A percentile compares a stretch with the other conserved stretches of the same genome.
Evolutionary conservation across 2,329 filamentous ascomycete genomes (phyloP).

Genomic region (Colletotrichum nymphaeae): DNA sequence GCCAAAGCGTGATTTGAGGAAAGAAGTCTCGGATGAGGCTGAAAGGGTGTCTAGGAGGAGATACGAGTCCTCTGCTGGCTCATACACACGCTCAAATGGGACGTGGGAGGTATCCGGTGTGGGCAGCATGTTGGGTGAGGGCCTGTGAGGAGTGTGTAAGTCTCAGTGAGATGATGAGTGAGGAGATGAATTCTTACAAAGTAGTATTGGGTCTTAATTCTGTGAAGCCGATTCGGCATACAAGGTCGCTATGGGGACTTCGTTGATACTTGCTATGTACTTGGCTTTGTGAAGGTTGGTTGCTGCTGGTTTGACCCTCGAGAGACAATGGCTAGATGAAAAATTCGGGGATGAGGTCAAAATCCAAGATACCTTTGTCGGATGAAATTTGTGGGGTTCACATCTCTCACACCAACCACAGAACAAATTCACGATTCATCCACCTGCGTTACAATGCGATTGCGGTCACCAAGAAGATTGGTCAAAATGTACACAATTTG

Average conservation of each 20-base stretch:
- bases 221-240: no score
- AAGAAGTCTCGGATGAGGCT: constrained; percentile 73
- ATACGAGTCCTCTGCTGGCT: constrained; percentile 96
- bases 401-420: background rate
- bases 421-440: no score
- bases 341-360: background rate
- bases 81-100: constrained; percentile 88
- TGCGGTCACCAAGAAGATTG: no score
- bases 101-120: constrained; percentile 96
- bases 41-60: constrained; percentile 93
- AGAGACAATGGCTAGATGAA: background rate
- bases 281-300: background rate
- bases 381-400: constrained; percentile 27
- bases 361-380: background rate
- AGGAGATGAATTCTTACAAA: background rate
- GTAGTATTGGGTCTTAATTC: background rate
- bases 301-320: background rate
- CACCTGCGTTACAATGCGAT: no score
- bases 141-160: background rate
- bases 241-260: no score
- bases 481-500: background rate
- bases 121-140: constrained; percentile 75
- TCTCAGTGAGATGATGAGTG: constrained; percentile 5
- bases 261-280: background rate
- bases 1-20: constrained; percentile 74